Evolutionary conservation across 1,284 basidiomycete genomes (phyloP).

Genomic region (Sporisorium reilianum): DNA sequence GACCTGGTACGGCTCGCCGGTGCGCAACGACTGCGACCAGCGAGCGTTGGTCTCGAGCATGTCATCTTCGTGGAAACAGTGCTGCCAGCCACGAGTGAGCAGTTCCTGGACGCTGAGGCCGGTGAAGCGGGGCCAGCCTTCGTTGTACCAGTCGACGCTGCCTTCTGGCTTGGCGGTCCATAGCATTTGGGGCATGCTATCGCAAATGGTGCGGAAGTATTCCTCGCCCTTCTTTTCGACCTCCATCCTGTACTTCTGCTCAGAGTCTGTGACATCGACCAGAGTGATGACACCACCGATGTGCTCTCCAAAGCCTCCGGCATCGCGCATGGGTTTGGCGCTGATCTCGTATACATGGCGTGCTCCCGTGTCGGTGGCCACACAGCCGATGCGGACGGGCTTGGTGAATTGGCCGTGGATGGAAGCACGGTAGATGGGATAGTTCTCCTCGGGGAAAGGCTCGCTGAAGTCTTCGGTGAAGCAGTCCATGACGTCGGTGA

Average conservation of each 20-base stretch:
- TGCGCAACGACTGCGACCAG: conserved; percentile 68
- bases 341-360: conserved; percentile 47
- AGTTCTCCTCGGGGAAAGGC: conserved; percentile 54
- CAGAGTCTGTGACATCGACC: conserved; percentile 53
- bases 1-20: conserved; percentile 68
- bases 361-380: conserved; percentile 45
- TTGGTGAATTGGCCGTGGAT: conserved; percentile 51
- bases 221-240: conserved; percentile 57
- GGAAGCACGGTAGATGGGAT: conserved; percentile 62
- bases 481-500: conserved; percentile 59
- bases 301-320: conserved; percentile 59
- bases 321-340: conserved; percentile 60
- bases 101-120: conserved; percentile 58
- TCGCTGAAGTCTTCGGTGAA: conserved; percentile 58
- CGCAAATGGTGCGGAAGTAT: conserved; percentile 62
- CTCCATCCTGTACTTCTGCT: conserved; percentile 26
- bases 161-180: conserved; percentile 68
- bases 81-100: conserved; percentile 68
- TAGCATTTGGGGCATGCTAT: conserved; percentile 67
- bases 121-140: conserved; percentile 68
- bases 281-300: conserved; percentile 61
- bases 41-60: conserved; percentile 61
- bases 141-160: conserved; percentile 62
- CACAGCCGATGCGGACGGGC: conserved; percentile 52
- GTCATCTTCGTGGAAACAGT: conserved; percentile 68